Base-by-base conservation (phyloP, 768 basidiomycete genomes). In the Leccinum boreale region DNA sequence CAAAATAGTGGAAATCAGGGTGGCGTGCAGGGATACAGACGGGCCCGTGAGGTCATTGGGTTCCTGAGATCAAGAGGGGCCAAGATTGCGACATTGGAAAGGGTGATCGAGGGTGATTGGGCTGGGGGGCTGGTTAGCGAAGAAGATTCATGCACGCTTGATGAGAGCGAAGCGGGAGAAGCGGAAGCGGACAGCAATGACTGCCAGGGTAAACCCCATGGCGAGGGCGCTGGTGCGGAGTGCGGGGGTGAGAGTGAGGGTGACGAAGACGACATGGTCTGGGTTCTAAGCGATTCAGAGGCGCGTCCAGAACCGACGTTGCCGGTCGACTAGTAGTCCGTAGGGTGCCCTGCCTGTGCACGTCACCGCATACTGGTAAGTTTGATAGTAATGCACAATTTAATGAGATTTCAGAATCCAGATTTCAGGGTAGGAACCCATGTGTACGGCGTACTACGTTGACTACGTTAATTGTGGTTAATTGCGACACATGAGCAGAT, bases 31-130 rank as follows among this genome's bases (percentile, higher is more conserved):
- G 87, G 86, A 24, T 87, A 84, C 77, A 78, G 93, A 61, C 74
- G 74, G 65, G 88, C 85, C 42, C 74, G 74, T 42, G 94, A 96
- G 73, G 87, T 95, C 1, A 74, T 93, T 15, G 67, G 70, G 45
- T 95, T 88, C 70, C 73, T 96, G 73, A 80, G 80, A 69, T 72
- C 73, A 55, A 77, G 82, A 60, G 94, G 94, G 0, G 94, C 90
- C 47, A 86, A 82, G 72, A 81, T 94, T 64, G 77, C 78, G 24
- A 70, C 76, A 26, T 77, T 83, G 48, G 74, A 75, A 48, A 62
- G 70, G 56, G 75, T 76, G 57, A 75, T 78, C 2, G 73, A 79
- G 58, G 86, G 78, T n/a, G 86, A 85, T 35, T 94, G 92, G 92
- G 89, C 83, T 35, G 61, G 50, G 3, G 84, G 78, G 33, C 71